Evolutionary conservation across 2,329 filamentous ascomycete species (phyloP), one percentile per base, ranked within the genome.

Genomic region (Colletotrichum simmondsii): DNA sequence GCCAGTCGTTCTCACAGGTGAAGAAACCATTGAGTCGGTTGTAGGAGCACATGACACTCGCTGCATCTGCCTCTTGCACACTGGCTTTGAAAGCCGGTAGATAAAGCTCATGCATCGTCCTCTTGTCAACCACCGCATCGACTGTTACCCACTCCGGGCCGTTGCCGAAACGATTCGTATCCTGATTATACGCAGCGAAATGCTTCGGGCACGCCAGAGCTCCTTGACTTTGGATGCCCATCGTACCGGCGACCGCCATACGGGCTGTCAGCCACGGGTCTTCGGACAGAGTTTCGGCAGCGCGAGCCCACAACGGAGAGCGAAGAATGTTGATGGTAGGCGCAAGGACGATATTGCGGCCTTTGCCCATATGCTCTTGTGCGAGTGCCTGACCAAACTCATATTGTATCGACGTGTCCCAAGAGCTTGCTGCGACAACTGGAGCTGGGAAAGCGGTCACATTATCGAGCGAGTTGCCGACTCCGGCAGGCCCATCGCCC

Each of bases 281-380:
- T 77, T 93, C 91, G 1, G 89, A 89, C 76, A 91, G 92, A 0
- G 89, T 90, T 78, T 93, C 91, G 73, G 92, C 92, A 58, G 90
- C 90, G 66, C 90, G 86, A 4, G 90, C 91, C 42, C 89, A 90
- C 0, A 92, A 83, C 3, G 90, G 91, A 3, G 87, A 89, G 32
- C 91, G 86, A 75, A 91, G 88, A 79, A 90, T 89, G 78, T 91
- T 91, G 37, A 92, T 87, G 0, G 90, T 92, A 1, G 90, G 90
- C 1, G 88, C 90, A 30, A 92, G 83, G 16, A 92, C 82, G 5
- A 92, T 83, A 65, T 91, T 85, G 3, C 88, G 86, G 14, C 88
- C 88, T 77, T 92, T 91, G 7, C 74, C 75, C 58, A 78, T 72
- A 11, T 73, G 75, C 28, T 79, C 77, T 6, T 74, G 65, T 3